phyloP scores from a whole-genome alignment of 306 rosid species.

The Gastrolobium bilobum region DNA sequence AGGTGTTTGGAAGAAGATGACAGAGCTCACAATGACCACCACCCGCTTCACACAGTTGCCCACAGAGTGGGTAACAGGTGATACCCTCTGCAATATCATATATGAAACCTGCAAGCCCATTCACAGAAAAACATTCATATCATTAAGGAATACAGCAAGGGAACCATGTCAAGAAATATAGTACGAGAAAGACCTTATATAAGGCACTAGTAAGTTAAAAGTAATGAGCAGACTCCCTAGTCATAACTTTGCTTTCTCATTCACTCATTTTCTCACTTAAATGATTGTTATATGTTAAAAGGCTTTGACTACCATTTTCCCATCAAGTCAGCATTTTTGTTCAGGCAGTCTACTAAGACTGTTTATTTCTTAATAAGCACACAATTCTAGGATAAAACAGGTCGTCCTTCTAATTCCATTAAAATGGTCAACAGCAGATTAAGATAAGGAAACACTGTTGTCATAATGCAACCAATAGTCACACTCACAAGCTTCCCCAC shows the following conservation, averaged over 20 bases:
- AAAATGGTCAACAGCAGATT: neutral
- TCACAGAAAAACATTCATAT: constrained; percentile 42
- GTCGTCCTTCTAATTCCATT: neutral
- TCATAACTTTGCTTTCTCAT: constrained; percentile 9
- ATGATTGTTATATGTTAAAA: neutral
- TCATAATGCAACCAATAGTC: neutral
- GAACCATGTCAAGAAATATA: constrained; percentile 13
- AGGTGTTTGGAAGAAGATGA: constrained; percentile 88
- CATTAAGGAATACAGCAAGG: neutral
- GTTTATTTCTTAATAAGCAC: constrained; percentile 8
- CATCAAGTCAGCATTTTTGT: constrained; percentile 5
- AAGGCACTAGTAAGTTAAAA: neutral
- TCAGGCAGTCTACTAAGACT: neutral
- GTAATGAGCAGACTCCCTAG: constrained; percentile 1
- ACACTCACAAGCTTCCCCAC: neutral
- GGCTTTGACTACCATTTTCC: neutral
- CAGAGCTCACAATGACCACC: constrained; percentile 99
- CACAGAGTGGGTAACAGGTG: constrained; percentile 98
- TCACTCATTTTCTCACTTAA: neutral
- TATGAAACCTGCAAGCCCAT: constrained; percentile 86
- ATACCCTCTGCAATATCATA: constrained; percentile 98
- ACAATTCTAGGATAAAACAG: neutral
- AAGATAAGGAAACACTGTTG: neutral
- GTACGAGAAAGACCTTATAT: neutral
- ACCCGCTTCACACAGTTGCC: constrained; percentile 99